Percentiles rank a stretch among this genome's conserved stretches.
Conservation (phyloP, 345 rosid genomes). For the Erysimum cheiranthoides region DNA sequence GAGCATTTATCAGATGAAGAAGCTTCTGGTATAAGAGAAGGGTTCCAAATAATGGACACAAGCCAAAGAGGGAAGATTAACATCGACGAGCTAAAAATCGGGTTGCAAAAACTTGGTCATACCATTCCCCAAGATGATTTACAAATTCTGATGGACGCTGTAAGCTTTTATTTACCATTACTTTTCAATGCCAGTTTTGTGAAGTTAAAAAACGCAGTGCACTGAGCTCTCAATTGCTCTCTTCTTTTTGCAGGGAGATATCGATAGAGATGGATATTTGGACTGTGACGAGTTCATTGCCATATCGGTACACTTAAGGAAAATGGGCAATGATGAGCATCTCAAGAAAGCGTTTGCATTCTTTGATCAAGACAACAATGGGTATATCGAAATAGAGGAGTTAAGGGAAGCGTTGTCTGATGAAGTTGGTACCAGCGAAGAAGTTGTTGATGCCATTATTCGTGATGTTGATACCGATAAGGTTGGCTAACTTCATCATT, state of each 20-base stretch:
- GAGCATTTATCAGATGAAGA: slow-evolving; percentile 95
- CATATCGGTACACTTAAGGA: slow-evolving; percentile 89
- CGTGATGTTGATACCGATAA: slow-evolving; percentile 93
- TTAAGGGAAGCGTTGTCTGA: slow-evolving; percentile 72
- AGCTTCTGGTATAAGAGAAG: slow-evolving; percentile 91
- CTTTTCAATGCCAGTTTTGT: neutral
- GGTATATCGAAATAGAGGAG: slow-evolving; percentile 91
- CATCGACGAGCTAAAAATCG: slow-evolving; percentile 77
- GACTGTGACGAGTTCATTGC: slow-evolving; percentile 88
- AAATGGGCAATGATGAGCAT: slow-evolving; percentile 90
- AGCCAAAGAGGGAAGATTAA: slow-evolving; percentile 80
- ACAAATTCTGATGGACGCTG: slow-evolving; percentile 96
- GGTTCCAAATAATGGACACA: slow-evolving; percentile 84
- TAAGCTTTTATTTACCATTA: slow-evolving; percentile 48
- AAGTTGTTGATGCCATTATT: slow-evolving; percentile 83
- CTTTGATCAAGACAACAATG: slow-evolving; percentile 74
- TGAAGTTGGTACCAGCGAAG: slow-evolving; percentile 78
- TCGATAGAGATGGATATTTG: slow-evolving; percentile 78
- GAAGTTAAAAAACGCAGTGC: neutral
- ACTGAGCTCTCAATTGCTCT: slow-evolving; percentile 44
- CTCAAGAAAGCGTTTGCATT: slow-evolving; percentile 84
- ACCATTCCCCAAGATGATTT: slow-evolving; percentile 75
- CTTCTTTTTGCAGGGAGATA: slow-evolving; percentile 71
- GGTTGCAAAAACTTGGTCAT: slow-evolving; percentile 85
- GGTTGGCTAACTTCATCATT: slow-evolving; percentile 48